A percentile compares a stretch with the other conserved stretches of the same genome.
Evolutionary conservation across 1,139 yeast species (phyloP).

Genomic region (Debaryomyces singareniensis): DNA sequence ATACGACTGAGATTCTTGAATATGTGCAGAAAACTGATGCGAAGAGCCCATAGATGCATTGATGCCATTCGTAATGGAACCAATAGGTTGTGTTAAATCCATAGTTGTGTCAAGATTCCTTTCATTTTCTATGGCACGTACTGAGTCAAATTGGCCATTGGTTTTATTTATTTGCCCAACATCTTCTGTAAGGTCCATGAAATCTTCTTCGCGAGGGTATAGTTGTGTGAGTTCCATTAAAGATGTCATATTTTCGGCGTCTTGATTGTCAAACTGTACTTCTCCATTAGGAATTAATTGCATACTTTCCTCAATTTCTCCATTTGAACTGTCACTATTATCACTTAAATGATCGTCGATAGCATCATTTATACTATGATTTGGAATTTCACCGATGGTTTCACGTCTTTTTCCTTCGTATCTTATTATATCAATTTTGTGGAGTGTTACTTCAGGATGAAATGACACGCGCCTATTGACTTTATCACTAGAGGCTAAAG

Average conservation of each 20-base stretch:
- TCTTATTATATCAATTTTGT: conserved; percentile 52
- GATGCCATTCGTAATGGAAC: too few relatives aligned
- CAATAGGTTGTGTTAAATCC: conserved; percentile 4
- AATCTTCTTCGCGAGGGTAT: background rate
- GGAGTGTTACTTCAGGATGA: conserved; percentile 72
- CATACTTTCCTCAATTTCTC: background rate
- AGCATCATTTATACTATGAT: background rate
- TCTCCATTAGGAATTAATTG: background rate
- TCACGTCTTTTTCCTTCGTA: conserved; percentile 25
- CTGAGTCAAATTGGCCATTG: too few relatives aligned
- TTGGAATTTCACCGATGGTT: conserved; percentile 17
- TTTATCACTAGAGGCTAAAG: conserved; percentile 9
- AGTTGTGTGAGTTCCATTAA: conserved; percentile 1
- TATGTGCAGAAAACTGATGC: too few relatives aligned
- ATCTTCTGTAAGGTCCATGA: background rate
- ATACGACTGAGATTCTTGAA: too few relatives aligned
- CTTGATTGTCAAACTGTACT: background rate
- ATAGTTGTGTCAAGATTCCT: conserved; percentile 5
- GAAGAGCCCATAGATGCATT: too few relatives aligned
- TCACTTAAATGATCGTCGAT: conserved; percentile 3
- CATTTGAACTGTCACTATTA: too few relatives aligned
- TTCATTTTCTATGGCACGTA: background rate
- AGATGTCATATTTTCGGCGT: too few relatives aligned
- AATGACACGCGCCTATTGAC: conserved; percentile 55
- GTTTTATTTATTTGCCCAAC: background rate